phyloP scores from a whole-genome alignment of 768 basidiomycete species.

The Amanita rubescens region DNA sequence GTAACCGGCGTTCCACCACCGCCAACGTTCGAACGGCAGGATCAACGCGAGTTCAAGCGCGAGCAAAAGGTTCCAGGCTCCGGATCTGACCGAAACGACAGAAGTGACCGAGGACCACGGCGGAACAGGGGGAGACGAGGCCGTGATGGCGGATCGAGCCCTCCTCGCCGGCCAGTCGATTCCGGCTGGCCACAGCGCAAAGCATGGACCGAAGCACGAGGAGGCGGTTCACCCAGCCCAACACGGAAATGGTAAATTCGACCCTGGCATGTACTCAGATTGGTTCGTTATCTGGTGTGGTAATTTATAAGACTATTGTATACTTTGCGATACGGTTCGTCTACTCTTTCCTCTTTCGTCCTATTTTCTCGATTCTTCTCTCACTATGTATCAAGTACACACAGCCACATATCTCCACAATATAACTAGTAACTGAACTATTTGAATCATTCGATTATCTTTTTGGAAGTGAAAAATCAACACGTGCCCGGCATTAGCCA shows the following conservation, averaged over 20 bases:
- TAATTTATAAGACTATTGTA: conserved; percentile 8
- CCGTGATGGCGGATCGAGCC: conserved; percentile 18
- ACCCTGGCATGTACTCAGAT: neutral
- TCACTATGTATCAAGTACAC: neutral
- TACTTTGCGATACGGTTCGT: conserved; percentile 8
- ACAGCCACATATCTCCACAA: neutral
- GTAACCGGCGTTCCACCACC: conserved; percentile 9
- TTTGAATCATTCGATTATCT: neutral
- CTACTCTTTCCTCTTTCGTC: conserved; percentile 1
- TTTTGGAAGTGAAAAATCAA: neutral
- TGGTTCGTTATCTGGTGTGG: neutral
- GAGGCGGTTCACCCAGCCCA: conserved; percentile 18
- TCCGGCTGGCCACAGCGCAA: conserved; percentile 49
- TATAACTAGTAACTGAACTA: neutral
- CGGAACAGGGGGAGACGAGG: conserved; percentile 25
- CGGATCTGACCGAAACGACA: conserved; percentile 25
- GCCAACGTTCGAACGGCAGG: conserved; percentile 11
- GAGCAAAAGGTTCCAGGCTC: conserved; percentile 16
- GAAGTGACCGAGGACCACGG: conserved; percentile 25
- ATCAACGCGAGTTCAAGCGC: conserved; percentile 20
- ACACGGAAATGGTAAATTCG: conserved; percentile 13
- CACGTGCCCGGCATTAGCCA: neutral
- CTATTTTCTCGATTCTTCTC: neutral
- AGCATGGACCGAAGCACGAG: conserved; percentile 24
- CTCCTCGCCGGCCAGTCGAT: conserved; percentile 37